Evolutionary conservation across 2,329 filamentous ascomycete genomes (phyloP).

Genomic region (Xylariaceae sp.): DNA sequence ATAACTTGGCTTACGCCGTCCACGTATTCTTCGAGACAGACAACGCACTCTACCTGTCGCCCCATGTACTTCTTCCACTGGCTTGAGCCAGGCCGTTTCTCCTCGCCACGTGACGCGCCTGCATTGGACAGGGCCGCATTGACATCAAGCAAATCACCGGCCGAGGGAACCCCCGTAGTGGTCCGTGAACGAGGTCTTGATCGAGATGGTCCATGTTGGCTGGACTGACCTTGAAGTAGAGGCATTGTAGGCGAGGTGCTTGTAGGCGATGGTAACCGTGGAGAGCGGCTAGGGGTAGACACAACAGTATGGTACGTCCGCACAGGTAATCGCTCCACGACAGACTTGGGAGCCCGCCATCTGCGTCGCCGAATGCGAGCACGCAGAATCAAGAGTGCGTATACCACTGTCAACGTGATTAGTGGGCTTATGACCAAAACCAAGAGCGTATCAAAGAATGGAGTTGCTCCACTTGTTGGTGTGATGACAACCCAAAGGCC

Average conservation of each 20-base stretch:
- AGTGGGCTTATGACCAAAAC: constrained; percentile 93
- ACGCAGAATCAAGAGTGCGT: constrained; percentile 78
- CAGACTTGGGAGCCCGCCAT: constrained; percentile 96
- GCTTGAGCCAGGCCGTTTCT: constrained; percentile 44
- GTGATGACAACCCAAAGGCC: constrained; percentile 96
- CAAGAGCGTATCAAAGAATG: constrained; percentile 94
- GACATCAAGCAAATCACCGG: constrained; percentile 41
- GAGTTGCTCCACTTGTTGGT: constrained; percentile 80
- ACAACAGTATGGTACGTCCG: constrained; percentile 88
- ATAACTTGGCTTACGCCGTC: constrained; percentile 93
- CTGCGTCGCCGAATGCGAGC: constrained; percentile 82
- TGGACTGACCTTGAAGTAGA: constrained; percentile 53
- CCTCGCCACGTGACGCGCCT: constrained; percentile 38
- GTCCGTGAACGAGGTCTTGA: constrained; percentile 61
- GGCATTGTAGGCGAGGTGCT: constrained; percentile 72
- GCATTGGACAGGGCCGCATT: constrained; percentile 40
- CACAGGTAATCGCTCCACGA: constrained; percentile 91
- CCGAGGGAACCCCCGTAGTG: constrained; percentile 54
- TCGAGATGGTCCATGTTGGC: constrained; percentile 40
- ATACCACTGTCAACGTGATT: constrained; percentile 87
- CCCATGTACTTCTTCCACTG: constrained; percentile 65
- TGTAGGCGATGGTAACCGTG: constrained; percentile 57
- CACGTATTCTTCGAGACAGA: constrained; percentile 93
- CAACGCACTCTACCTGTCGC: constrained; percentile 79
- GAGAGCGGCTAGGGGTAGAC: constrained; percentile 52